Evolutionary conservation across 2,329 filamentous ascomycete genomes (phyloP).

Genomic region (Lecanicillium sp.): DNA sequence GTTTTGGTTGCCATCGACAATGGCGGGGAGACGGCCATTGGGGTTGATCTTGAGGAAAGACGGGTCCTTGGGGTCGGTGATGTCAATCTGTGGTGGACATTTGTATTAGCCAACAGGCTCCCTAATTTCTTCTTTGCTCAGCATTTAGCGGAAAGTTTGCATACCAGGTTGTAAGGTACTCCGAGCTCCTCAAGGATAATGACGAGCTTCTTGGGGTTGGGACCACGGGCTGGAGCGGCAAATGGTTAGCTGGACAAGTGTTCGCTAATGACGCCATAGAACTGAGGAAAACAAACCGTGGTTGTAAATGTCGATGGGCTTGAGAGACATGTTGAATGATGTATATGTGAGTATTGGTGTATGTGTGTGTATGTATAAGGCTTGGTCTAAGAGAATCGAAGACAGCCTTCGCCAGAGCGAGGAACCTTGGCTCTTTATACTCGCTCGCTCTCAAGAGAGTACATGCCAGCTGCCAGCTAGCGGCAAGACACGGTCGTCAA

Average conservation of each 20-base stretch:
- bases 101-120: not conserved
- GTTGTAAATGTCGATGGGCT: constrained; percentile 8
- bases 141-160: not conserved
- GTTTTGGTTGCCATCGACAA: constrained; percentile 13
- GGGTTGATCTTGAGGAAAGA: constrained; percentile 12
- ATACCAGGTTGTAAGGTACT: constrained; percentile 16
- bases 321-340: constrained; percentile 6
- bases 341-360: not conserved
- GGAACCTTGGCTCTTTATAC: no score
- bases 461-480: no score
- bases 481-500: no score
- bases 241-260: not conserved
- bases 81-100: not conserved
- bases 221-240: constrained; percentile 5
- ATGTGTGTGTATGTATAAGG: not conserved
- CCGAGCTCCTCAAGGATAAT: constrained; percentile 15
- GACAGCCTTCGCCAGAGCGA: no score
- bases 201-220: constrained; percentile 12
- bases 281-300: constrained; percentile 1
- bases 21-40: constrained; percentile 11
- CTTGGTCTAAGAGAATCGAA: not conserved
- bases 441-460: no score
- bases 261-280: not conserved
- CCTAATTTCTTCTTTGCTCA: not conserved
- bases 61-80: constrained; percentile 2